A percentile compares a stretch with the other conserved stretches of the same genome.
Evolutionary conservation across 257 asterid genomes (phyloP).

Genomic region (Datura wrightii): DNA sequence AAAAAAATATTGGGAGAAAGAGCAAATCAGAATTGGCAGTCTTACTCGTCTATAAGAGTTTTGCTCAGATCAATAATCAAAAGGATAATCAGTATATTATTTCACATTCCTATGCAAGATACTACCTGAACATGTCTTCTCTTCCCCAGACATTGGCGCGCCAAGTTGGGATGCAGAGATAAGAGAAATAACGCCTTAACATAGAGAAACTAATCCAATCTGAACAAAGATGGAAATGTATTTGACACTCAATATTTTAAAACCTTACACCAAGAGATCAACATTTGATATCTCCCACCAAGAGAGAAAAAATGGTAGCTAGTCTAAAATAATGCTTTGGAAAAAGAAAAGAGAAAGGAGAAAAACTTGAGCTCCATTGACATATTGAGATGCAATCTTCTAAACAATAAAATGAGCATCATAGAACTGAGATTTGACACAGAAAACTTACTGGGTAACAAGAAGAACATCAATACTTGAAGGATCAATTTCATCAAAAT

Average conservation of each 20-base stretch:
- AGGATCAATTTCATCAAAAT: constrained; percentile 94
- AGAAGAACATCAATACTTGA: constrained; percentile 87
- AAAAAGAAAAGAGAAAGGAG: constrained; percentile 23
- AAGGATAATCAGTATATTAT: neutral
- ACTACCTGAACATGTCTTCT: neutral
- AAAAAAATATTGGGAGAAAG: too few species aligned
- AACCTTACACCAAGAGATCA: neutral
- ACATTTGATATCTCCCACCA: neutral
- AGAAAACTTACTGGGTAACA: constrained; percentile 75
- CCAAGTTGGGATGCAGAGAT: neutral
- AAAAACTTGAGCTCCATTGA: constrained; percentile 3
- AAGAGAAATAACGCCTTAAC: neutral
- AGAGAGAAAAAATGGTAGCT: neutral
- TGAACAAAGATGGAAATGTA: constrained; percentile 4
- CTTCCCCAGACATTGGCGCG: neutral
- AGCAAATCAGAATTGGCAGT: too few species aligned
- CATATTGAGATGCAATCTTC: neutral
- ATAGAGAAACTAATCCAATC: neutral
- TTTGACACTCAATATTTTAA: neutral
- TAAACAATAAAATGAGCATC: constrained; percentile 14
- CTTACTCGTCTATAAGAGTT: too few species aligned
- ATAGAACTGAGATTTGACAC: neutral
- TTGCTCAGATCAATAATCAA: neutral
- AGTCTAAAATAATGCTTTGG: neutral
- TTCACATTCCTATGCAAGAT: neutral